Percentiles rank a stretch among this genome's conserved stretches.
Evolutionary conservation across 352 stramenopile species (phyloP).

Genomic region (Nothophytophthora sp.): DNA sequence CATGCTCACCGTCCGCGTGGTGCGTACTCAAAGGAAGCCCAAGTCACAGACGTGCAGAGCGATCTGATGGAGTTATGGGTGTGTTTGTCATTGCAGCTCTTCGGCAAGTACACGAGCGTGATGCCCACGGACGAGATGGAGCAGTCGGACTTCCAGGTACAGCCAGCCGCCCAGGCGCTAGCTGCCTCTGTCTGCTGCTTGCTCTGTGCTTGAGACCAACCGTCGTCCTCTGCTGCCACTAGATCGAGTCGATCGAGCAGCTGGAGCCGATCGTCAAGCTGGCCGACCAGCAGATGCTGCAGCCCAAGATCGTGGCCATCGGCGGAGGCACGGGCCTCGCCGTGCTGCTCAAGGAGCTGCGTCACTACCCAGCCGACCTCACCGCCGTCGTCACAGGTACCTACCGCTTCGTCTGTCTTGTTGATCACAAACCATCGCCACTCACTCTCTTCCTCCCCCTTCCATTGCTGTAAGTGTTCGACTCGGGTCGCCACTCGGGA

Average conservation of each 20-base stretch:
- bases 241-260: slow-evolving; percentile 83
- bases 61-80: slow-evolving; percentile 5
- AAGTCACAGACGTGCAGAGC: background rate
- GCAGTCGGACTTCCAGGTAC: slow-evolving; percentile 77
- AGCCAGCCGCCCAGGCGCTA: background rate
- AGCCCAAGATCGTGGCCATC: slow-evolving; percentile 85
- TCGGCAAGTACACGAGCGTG: slow-evolving; percentile 82
- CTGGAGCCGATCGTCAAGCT: slow-evolving; percentile 75
- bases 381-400: slow-evolving; percentile 83
- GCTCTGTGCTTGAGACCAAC: background rate
- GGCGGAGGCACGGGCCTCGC: slow-evolving; percentile 80
- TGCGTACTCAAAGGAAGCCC: slow-evolving; percentile 18
- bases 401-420: background rate
- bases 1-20: slow-evolving; percentile 79
- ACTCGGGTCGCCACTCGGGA: slow-evolving; percentile 82
- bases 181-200: background rate
- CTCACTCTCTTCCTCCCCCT: background rate
- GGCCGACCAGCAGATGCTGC: slow-evolving; percentile 74
- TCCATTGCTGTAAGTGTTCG: slow-evolving; percentile 54
- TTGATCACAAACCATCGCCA: background rate
- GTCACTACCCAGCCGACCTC: slow-evolving; percentile 82
- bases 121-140: slow-evolving; percentile 88
- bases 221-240: background rate
- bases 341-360: slow-evolving; percentile 83
- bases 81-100: slow-evolving; percentile 42